Evolutionary conservation across 768 basidiomycete genomes (phyloP).

Genomic region (Pholiota molesta): DNA sequence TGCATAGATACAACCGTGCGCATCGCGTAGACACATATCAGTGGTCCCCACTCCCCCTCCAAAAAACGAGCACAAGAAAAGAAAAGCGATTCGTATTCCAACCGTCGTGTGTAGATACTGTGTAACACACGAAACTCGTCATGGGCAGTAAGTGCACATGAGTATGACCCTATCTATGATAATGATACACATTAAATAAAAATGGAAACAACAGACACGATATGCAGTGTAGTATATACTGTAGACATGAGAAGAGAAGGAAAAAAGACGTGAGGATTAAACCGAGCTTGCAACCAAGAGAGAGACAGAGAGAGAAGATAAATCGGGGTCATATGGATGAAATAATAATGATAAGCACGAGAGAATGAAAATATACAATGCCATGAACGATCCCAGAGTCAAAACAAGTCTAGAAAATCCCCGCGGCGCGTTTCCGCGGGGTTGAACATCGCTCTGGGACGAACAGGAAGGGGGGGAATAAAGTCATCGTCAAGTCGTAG

Average conservation of each 20-base stretch:
- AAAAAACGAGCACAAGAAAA: background rate
- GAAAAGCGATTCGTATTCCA: background rate
- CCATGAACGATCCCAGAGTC: background rate
- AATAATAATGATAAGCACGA: conserved; percentile 3
- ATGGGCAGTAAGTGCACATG: conserved; percentile 2
- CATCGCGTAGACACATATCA: too few relatives aligned
- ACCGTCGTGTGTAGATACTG: background rate
- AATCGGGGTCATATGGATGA: background rate
- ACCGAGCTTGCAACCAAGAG: background rate
- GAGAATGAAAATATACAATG: background rate
- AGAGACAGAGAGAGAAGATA: background rate
- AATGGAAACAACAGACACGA: background rate
- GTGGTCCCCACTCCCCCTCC: too few relatives aligned
- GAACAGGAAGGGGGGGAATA: background rate
- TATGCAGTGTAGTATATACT: background rate
- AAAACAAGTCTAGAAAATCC: background rate
- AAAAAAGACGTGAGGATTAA: background rate
- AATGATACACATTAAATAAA: conserved; percentile 8
- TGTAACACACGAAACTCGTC: conserved; percentile 5
- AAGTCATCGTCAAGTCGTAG: background rate
- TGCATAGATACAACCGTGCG: too few relatives aligned
- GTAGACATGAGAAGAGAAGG: background rate
- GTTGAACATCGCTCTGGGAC: background rate
- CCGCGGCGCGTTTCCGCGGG: background rate
- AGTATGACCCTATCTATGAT: background rate